phyloP scores from a whole-genome alignment of 208 protist species.

The Trypanosoma conorhini region DNA sequence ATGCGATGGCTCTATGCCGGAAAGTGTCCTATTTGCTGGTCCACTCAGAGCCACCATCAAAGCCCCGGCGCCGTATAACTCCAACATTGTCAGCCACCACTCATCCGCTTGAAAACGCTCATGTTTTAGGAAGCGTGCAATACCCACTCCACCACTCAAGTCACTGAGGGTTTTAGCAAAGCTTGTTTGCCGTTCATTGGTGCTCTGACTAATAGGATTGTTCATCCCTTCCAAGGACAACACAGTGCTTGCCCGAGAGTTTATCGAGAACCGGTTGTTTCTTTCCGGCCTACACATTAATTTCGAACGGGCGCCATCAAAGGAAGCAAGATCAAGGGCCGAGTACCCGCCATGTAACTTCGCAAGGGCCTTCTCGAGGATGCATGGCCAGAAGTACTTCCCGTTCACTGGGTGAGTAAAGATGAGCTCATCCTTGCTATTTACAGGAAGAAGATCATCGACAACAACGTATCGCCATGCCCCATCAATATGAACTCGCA shows the following conservation, averaged over 20 bases:
- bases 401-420: conserved; percentile 58
- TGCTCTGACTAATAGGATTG: background rate
- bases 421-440: conserved; percentile 54
- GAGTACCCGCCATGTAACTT: conserved; percentile 86
- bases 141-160: conserved; percentile 63
- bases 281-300: background rate
- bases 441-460: conserved; percentile 86
- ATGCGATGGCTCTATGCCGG: conserved; percentile 56
- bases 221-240: background rate
- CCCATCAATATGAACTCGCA: conserved; percentile 76
- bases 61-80: conserved; percentile 27
- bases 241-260: background rate
- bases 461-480: conserved; percentile 86
- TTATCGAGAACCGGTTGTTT: background rate
- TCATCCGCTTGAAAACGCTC: conserved; percentile 42
- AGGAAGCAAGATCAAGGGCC: conserved; percentile 40
- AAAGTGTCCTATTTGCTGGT: conserved; percentile 22
- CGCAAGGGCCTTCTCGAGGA: conserved; percentile 86
- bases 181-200: conserved; percentile 21
- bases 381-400: conserved; percentile 71
- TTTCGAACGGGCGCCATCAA: conserved; percentile 26
- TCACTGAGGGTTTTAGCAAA: conserved; percentile 49
- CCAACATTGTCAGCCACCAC: conserved; percentile 48
- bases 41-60: conserved; percentile 48
- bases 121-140: conserved; percentile 44